Percentiles rank a stretch among this genome's conserved stretches.
Conservation (phyloP, 352 stramenopile genomes). For the Phytophthora cryptogea region DNA sequence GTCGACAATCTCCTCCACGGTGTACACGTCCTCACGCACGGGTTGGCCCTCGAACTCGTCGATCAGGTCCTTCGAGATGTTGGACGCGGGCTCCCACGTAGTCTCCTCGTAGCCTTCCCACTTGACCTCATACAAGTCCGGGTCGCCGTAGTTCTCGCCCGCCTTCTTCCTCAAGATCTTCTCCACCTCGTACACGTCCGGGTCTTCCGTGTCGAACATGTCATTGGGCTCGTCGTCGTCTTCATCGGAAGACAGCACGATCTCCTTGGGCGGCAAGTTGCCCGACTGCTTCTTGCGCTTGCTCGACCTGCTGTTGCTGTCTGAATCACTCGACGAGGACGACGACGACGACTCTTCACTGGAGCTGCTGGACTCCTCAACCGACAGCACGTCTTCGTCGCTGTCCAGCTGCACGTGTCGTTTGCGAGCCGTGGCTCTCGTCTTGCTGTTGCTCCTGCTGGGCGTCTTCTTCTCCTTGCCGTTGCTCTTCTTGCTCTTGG, state of each 20-base stretch:
- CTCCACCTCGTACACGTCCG: slow-evolving; percentile 85
- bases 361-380: slow-evolving; percentile 32
- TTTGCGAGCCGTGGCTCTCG: slow-evolving; percentile 14
- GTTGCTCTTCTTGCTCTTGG: slow-evolving; percentile 11
- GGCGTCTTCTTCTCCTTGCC: slow-evolving; percentile 2
- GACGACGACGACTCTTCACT: slow-evolving; percentile 40
- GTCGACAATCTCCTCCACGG: slow-evolving; percentile 74
- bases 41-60: slow-evolving; percentile 77
- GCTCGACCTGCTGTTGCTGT: slow-evolving; percentile 36
- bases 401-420: slow-evolving; percentile 30
- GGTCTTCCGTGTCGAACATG: slow-evolving; percentile 78
- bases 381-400: slow-evolving; percentile 41
- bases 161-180: slow-evolving; percentile 64
- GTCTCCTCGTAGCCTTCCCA: slow-evolving; percentile 83
- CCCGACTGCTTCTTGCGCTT: slow-evolving; percentile 42
- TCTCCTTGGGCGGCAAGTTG: slow-evolving; percentile 63
- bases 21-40: slow-evolving; percentile 79
- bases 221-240: slow-evolving; percentile 69
- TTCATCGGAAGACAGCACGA: slow-evolving; percentile 73
- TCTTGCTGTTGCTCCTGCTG: slow-evolving; percentile 9
- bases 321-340: slow-evolving; percentile 39
- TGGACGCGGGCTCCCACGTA: slow-evolving; percentile 76
- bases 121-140: slow-evolving; percentile 80
- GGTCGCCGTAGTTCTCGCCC: slow-evolving; percentile 49
- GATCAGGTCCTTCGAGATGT: slow-evolving; percentile 82